These are phyloP conservation scores for Fusarium setosum DNA, from an alignment of 2,329 filamentous ascomycete genomes.

Conservation along the genomic window DNA sequence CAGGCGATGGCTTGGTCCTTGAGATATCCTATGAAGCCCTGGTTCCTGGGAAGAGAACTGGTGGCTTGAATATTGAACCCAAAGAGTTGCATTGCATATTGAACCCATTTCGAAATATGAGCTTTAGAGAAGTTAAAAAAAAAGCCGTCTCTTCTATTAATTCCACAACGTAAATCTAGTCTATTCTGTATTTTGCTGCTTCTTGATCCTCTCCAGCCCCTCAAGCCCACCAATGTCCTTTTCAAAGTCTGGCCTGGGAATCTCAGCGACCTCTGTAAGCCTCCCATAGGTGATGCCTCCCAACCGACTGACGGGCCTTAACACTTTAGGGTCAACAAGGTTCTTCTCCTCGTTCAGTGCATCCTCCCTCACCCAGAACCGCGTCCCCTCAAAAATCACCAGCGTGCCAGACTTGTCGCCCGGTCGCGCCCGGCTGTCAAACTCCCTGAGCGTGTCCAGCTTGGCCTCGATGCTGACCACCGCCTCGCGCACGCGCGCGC, in stretches of 20 bases:
- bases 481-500: conserved; percentile 82
- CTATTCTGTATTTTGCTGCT: conserved; percentile 29
- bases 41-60: background rate
- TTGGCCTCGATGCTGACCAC: conserved; percentile 86
- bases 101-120: background rate
- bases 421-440: conserved; percentile 75
- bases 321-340: conserved; percentile 78
- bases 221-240: conserved; percentile 64
- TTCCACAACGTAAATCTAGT: conserved; percentile 13
- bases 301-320: conserved; percentile 81
- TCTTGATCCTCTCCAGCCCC: conserved; percentile 64
- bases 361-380: conserved; percentile 92
- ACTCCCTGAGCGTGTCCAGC: conserved; percentile 80
- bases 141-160: no score
- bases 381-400: conserved; percentile 82
- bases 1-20: conserved; percentile 7
- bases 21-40: background rate
- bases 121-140: background rate
- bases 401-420: conserved; percentile 82
- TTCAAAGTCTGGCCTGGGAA: conserved; percentile 71
- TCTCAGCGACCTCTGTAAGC: conserved; percentile 75
- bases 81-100: conserved; percentile 1
- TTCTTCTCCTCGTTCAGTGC: conserved; percentile 83
- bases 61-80: conserved; percentile 1
- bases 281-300: conserved; percentile 90